Conservation (phyloP, 768 basidiomycete species). For the Rickenella mellea region DNA sequence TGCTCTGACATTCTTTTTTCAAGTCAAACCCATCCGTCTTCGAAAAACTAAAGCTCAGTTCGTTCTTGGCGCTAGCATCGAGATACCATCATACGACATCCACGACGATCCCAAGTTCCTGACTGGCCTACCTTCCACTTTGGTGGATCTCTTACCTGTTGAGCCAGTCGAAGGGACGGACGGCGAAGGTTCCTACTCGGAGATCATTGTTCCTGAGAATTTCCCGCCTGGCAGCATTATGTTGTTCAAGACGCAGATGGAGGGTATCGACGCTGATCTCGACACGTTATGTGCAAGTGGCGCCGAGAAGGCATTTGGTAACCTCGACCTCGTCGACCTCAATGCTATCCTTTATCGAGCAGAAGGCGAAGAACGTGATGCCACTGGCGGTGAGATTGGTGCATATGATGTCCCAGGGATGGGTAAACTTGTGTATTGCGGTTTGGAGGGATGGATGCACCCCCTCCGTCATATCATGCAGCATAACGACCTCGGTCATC, state of each 20-base stretch:
- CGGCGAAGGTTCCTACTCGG: constrained; percentile 57
- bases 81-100: constrained; percentile 53
- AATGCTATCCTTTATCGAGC: constrained; percentile 82
- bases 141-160: constrained; percentile 56
- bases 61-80: constrained; percentile 68
- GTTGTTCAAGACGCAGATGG: constrained; percentile 81
- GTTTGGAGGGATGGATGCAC: constrained; percentile 96
- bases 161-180: constrained; percentile 55
- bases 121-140: constrained; percentile 60
- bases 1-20: constrained; percentile 2
- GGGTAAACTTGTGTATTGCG: constrained; percentile 81
- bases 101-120: constrained; percentile 42
- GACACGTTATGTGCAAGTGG: constrained; percentile 67
- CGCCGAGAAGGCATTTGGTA: constrained; percentile 62
- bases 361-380: constrained; percentile 88
- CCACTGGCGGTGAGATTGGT: constrained; percentile 73
- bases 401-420: constrained; percentile 71
- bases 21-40: constrained; percentile 81
- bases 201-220: constrained; percentile 73
- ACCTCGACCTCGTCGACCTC: constrained; percentile 77
- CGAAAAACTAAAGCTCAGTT: constrained; percentile 72
- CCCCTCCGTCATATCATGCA: constrained; percentile 75
- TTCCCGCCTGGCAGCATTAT: constrained; percentile 97
- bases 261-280: constrained; percentile 59
- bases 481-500: constrained; percentile 89